Conservation (phyloP, 2,329 filamentous ascomycete genomes). For the Fusarium compactum region DNA sequence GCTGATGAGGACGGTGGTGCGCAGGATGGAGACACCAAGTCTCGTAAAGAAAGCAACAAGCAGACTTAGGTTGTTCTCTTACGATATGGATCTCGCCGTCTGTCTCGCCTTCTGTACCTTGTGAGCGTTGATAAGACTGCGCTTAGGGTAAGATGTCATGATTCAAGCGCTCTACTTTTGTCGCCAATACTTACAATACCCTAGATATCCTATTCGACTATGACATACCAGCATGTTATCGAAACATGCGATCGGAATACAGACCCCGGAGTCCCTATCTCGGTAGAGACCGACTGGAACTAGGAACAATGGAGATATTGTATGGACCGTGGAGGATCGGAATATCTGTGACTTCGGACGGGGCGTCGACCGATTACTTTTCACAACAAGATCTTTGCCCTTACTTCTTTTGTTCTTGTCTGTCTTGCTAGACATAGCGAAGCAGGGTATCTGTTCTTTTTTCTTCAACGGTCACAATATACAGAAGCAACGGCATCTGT, state of each 20-base stretch:
- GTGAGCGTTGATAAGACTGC: not conserved
- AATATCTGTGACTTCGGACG: not conserved
- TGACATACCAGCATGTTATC: not conserved
- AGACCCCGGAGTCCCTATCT: not conserved
- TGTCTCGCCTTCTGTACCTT: not conserved
- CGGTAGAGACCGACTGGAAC: not conserved
- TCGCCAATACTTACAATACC: not conserved
- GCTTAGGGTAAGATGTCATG: not conserved
- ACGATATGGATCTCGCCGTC: conserved; percentile 1
- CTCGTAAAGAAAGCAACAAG: conserved; percentile 4
- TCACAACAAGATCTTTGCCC: not conserved
- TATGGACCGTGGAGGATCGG: not conserved
- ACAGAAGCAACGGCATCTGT: not conserved
- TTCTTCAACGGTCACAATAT: not conserved
- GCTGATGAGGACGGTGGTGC: not conserved
- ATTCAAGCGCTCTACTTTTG: not conserved
- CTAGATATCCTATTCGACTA: not conserved
- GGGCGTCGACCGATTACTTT: not conserved
- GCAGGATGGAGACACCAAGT: not conserved
- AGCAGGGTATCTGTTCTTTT: not conserved
- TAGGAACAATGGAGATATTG: not conserved
- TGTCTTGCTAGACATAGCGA: not conserved
- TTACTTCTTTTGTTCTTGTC: not conserved
- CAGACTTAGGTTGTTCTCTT: not conserved
- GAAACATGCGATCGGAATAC: conserved; percentile 3